Evolutionary conservation across 2,329 filamentous ascomycete species (phyloP).

Genomic region (Hymenotorrendiella dingleyae): DNA sequence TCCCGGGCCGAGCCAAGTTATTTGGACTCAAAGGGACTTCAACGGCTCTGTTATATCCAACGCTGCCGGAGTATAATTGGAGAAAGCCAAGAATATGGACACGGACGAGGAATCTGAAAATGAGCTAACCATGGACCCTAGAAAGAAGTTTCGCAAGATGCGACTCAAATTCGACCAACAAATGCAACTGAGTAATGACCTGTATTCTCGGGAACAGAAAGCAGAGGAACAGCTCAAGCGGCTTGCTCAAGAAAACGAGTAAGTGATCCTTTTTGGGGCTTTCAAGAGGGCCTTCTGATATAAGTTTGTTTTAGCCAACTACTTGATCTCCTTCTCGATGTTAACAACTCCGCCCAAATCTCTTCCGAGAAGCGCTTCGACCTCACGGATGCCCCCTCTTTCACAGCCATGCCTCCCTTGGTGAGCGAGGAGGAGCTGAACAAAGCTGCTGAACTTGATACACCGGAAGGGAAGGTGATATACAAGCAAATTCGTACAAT

Average conservation of each 20-base stretch:
- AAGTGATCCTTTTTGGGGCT: conserved; percentile 32
- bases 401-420: conserved; percentile 22
- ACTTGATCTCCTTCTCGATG: conserved; percentile 79
- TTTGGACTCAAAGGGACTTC: too few species aligned
- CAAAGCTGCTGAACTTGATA: conserved; percentile 16
- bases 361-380: conserved; percentile 70
- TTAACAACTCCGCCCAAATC: conserved; percentile 80
- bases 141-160: conserved; percentile 96
- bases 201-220: conserved; percentile 76
- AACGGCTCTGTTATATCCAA: too few species aligned
- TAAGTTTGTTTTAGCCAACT: conserved; percentile 58
- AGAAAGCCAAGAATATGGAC: too few species aligned
- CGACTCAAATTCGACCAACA: conserved; percentile 70
- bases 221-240: conserved; percentile 75
- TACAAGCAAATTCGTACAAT: conserved; percentile 24
- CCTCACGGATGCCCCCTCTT: conserved; percentile 39
- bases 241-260: conserved; percentile 91
- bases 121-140: conserved; percentile 44
- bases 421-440: conserved; percentile 23
- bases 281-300: conserved; percentile 3
- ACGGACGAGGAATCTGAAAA: conserved; percentile 34
- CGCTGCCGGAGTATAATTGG: too few species aligned
- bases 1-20: too few species aligned
- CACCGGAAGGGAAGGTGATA: conserved; percentile 23
- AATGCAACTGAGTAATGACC: conserved; percentile 74